These are phyloP conservation scores for Phalaenopsis aphrodite DNA, from an alignment of 106 monocot species.

Conservation along the genomic window DNA sequence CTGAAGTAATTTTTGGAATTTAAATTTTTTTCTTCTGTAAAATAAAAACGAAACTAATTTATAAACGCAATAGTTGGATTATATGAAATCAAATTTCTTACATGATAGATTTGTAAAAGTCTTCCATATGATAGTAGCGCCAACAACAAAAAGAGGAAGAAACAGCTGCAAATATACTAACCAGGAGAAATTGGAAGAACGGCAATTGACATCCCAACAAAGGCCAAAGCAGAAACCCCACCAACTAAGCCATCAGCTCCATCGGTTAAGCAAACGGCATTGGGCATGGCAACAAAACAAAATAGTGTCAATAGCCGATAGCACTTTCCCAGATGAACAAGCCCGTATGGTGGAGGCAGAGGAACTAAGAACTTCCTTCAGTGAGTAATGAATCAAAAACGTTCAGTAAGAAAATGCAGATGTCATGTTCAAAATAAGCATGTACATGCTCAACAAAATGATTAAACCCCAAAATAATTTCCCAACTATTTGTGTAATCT, in stretches of 20 bases:
- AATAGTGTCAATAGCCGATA: slow-evolving; percentile 38
- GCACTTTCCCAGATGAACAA: slow-evolving; percentile 46
- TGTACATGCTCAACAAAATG: background rate
- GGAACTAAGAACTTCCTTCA: slow-evolving; percentile 69
- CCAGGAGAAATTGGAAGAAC: slow-evolving; percentile 64
- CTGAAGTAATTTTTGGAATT: background rate
- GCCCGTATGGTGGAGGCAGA: slow-evolving; percentile 50
- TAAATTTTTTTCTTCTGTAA: background rate
- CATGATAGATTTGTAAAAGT: background rate
- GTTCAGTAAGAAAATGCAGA: background rate
- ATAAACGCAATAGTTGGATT: background rate
- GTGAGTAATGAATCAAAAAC: slow-evolving; percentile 12
- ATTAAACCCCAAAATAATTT: too few species aligned
- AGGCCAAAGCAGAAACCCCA: slow-evolving; percentile 53
- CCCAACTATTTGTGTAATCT: too few species aligned
- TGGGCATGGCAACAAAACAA: slow-evolving; percentile 46
- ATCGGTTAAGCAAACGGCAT: slow-evolving; percentile 46
- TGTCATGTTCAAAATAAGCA: background rate
- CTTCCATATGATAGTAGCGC: background rate
- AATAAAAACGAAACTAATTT: background rate
- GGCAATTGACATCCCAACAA: slow-evolving; percentile 59
- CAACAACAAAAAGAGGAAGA: background rate
- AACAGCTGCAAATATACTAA: slow-evolving; percentile 10
- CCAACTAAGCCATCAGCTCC: slow-evolving; percentile 67
- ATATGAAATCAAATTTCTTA: background rate